Percentiles rank a stretch among this genome's conserved stretches.
Evolutionary conservation across 768 basidiomycete genomes (phyloP).

Genomic region (Cubamyces sp.): DNA sequence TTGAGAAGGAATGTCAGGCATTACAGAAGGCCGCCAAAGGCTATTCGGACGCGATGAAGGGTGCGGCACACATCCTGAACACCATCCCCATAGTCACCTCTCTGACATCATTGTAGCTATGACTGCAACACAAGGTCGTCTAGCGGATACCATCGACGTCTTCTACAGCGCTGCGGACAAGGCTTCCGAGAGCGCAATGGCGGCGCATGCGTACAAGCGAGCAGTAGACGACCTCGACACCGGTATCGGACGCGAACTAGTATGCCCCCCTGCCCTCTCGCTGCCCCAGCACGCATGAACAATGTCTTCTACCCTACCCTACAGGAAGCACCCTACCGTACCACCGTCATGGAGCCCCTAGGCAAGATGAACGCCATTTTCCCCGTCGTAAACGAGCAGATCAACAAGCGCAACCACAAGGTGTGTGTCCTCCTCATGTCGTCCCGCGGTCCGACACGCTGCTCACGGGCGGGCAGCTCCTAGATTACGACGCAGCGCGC

Average conservation of each 20-base stretch:
- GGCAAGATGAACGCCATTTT: conserved; percentile 98
- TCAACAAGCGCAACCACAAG: conserved; percentile 96
- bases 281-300: background rate
- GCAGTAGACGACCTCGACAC: conserved; percentile 93
- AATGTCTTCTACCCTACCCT: background rate
- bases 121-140: conserved; percentile 89
- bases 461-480: conserved; percentile 54
- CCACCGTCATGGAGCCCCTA: conserved; percentile 92
- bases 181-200: conserved; percentile 92
- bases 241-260: conserved; percentile 82
- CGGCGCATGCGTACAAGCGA: conserved; percentile 93
- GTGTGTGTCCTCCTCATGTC: conserved; percentile 43
- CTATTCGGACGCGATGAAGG: conserved; percentile 93
- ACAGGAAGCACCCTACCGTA: conserved; percentile 92
- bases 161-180: conserved; percentile 90
- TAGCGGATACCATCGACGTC: conserved; percentile 91
- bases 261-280: conserved; percentile 42
- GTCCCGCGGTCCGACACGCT: background rate
- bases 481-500: conserved; percentile 94
- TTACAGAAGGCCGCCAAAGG: conserved; percentile 95
- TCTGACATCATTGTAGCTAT: conserved; percentile 60
- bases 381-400: conserved; percentile 91
- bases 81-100: background rate
- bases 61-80: conserved; percentile 46
- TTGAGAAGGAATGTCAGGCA: conserved; percentile 93